These are phyloP conservation scores for Fusarium marasasianum DNA, from an alignment of 2,329 filamentous ascomycete species.

Conservation along the genomic window DNA sequence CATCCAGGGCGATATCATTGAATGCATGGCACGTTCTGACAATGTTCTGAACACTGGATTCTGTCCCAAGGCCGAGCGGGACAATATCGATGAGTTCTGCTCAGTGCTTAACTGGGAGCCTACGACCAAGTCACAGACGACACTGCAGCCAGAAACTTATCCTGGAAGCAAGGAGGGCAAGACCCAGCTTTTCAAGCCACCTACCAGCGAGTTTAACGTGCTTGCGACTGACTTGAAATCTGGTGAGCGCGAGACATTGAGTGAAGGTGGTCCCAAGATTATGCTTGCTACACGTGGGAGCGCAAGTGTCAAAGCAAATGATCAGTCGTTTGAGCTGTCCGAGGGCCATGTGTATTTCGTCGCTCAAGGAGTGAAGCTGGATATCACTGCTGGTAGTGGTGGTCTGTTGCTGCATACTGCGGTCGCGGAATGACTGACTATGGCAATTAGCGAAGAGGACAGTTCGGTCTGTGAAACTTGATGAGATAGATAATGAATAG, in stretches of 20 bases:
- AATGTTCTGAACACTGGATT: slow-evolving; percentile 81
- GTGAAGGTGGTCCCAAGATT: slow-evolving; percentile 36
- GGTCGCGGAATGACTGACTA: slow-evolving; percentile 21
- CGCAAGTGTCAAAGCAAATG: slow-evolving; percentile 31
- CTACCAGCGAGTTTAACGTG: slow-evolving; percentile 78
- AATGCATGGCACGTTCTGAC: slow-evolving; percentile 81
- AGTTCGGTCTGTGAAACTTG: not conserved
- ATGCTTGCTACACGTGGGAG: slow-evolving; percentile 36
- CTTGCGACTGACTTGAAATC: slow-evolving; percentile 65
- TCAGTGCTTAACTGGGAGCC: slow-evolving; percentile 71
- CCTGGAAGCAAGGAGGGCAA: slow-evolving; percentile 65
- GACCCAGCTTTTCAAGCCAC: slow-evolving; percentile 71
- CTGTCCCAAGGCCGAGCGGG: slow-evolving; percentile 72
- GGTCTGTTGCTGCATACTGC: slow-evolving; percentile 38
- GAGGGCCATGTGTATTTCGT: slow-evolving; percentile 43
- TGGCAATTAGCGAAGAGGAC: not conserved
- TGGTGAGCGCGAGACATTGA: slow-evolving; percentile 64
- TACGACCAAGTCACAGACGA: slow-evolving; percentile 65
- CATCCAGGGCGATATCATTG: slow-evolving; percentile 76
- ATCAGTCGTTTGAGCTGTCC: slow-evolving; percentile 30
- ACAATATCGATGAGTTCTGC: slow-evolving; percentile 71
- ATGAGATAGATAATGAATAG: not conserved
- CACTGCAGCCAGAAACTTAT: slow-evolving; percentile 60
- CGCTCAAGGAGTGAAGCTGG: slow-evolving; percentile 33
- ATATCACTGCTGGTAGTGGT: slow-evolving; percentile 28